Conservation (phyloP, 345 rosid species). For the Citrus reticulata region DNA sequence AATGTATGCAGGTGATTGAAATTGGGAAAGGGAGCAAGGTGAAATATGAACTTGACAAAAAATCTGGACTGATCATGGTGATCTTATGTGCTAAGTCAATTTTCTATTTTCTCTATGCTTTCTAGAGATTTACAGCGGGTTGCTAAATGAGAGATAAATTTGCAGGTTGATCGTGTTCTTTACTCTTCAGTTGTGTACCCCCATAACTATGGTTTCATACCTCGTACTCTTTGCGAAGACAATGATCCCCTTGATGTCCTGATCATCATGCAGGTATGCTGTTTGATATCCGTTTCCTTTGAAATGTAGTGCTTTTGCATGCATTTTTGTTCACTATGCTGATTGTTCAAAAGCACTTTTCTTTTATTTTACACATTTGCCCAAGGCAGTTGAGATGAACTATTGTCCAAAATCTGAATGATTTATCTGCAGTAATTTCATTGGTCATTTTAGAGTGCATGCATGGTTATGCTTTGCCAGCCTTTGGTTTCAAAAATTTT, state of each 20-base stretch:
- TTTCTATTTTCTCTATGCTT: conserved; percentile 1
- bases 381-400: neutral
- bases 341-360: neutral
- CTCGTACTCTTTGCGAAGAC: conserved; percentile 97
- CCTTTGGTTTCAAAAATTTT: neutral
- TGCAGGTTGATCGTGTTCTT: conserved; percentile 85
- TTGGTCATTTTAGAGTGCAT: neutral
- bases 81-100: neutral
- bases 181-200: conserved; percentile 99
- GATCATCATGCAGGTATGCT: conserved; percentile 88
- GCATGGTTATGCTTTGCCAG: neutral
- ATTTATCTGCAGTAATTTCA: neutral
- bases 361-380: neutral
- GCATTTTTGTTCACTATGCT: neutral
- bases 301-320: neutral
- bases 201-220: conserved; percentile 98
- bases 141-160: conserved; percentile 18
- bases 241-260: conserved; percentile 96
- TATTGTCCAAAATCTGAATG: neutral
- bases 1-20: conserved; percentile 73
- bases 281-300: neutral
- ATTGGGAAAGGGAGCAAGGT: conserved; percentile 96
- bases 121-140: conserved; percentile 4
- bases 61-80: conserved; percentile 94
- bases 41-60: conserved; percentile 97